Percentiles rank a stretch among this genome's conserved stretches.
phyloP scores from a whole-genome alignment of 202 grass and related monocot species.

The Brachypodium distachyon region DNA sequence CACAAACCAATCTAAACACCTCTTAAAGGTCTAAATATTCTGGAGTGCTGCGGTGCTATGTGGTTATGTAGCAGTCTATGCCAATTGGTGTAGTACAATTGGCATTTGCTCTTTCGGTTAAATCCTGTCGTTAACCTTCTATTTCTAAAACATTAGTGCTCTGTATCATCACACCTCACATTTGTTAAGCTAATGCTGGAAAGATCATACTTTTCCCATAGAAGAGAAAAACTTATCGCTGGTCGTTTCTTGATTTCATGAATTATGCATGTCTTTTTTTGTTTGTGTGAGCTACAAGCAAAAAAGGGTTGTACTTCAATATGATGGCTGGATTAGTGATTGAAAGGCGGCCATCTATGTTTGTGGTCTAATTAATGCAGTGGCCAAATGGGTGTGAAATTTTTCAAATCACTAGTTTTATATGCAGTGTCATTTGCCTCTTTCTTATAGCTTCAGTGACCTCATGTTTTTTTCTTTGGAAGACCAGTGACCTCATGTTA shows the following conservation, averaged over 20 bases:
- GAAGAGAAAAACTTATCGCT: not conserved
- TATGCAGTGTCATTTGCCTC: not conserved
- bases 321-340: not conserved
- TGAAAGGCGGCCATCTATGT: not conserved
- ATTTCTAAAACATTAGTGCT: not conserved
- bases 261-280: not conserved
- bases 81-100: not conserved
- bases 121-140: not conserved
- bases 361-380: not conserved
- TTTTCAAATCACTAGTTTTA: too few species aligned
- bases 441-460: not conserved
- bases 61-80: not conserved
- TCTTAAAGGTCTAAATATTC: not conserved
- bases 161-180: not conserved
- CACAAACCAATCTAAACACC: too few species aligned
- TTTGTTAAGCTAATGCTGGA: not conserved
- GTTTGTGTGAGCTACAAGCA: not conserved
- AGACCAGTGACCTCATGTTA: too few species aligned
- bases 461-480: not conserved
- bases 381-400: not conserved
- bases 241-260: not conserved
- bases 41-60: not conserved
- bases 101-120: not conserved
- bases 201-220: not conserved
- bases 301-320: not conserved